These are phyloP conservation scores for Cicer yamashitae DNA, from an alignment of 306 rosid genomes.

Conservation along the genomic window DNA sequence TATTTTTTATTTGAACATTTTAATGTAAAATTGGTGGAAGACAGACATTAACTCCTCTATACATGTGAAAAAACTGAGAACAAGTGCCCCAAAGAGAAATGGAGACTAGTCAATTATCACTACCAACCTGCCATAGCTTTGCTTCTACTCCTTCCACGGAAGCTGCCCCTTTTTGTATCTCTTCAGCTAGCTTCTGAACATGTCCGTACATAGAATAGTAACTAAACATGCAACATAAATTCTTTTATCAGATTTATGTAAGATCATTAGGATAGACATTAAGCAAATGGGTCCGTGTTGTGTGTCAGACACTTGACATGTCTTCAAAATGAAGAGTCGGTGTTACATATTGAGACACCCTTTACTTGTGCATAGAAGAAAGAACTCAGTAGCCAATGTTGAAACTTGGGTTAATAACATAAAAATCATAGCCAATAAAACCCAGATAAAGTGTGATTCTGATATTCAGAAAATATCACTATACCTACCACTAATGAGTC, in stretches of 20 bases:
- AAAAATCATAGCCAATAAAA: slow-evolving; percentile 39
- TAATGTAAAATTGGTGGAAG: not conserved
- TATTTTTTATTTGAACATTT: slow-evolving; percentile 18
- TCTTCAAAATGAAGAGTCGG: too few relatives aligned
- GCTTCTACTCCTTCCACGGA: slow-evolving; percentile 94
- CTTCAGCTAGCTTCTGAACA: slow-evolving; percentile 86
- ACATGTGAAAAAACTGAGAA: slow-evolving; percentile 9
- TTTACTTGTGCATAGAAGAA: slow-evolving; percentile 20
- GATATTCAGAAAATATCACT: slow-evolving; percentile 31
- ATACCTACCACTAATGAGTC: slow-evolving; percentile 46
- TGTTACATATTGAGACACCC: slow-evolving; percentile 5
- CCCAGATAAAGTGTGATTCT: slow-evolving; percentile 43
- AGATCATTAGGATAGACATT: slow-evolving; percentile 33
- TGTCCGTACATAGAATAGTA: slow-evolving; percentile 95
- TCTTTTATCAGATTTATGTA: slow-evolving; percentile 40
- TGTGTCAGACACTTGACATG: too few relatives aligned
- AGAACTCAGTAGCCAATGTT: slow-evolving; percentile 22
- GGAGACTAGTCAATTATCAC: slow-evolving; percentile 10
- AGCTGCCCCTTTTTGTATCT: slow-evolving; percentile 86
- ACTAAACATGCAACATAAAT: slow-evolving; percentile 48
- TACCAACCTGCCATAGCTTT: slow-evolving; percentile 88
- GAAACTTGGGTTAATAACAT: slow-evolving; percentile 39
- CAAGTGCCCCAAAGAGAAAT: not conserved
- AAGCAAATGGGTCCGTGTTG: not conserved
- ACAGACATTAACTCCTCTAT: not conserved